Evolutionary conservation across 306 rosid species (phyloP), one percentile per base, ranked within the genome.

Genomic region (Carpinus fangiana): DNA sequence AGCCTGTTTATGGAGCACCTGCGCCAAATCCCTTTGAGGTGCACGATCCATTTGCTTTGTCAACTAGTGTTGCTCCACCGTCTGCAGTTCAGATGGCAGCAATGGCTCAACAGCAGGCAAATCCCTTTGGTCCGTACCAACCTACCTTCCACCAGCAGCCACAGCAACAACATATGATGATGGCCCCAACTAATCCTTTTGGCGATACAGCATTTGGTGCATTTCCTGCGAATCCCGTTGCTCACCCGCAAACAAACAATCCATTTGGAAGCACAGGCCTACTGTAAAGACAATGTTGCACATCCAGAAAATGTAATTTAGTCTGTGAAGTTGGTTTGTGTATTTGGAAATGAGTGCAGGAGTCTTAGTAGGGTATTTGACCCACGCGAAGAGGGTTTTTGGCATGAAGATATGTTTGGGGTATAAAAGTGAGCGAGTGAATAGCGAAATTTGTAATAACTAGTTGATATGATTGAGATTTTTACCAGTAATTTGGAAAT

Each of bases 1-100:
- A 96, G 84, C 96, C 98, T 0, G 90, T 87, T 65, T 96, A 96
- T 62, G 99, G 99, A 75, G 82, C 88, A 70, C 92, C 98, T 0
- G 93, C 98, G 21, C 99, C 96, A 3, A 96, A 96, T 82, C 99
- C 99, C 36, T 96, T 96, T 43, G 97, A 91, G 88, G 89, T 89
- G 70, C 98, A 89, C 5, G 98, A 96, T 81, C 98, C 98, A 18
- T 96, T 96, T 83, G 87, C 91, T 45, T 75, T 89, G 65, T 93
- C 99, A 61, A 89, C 78, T 76, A 79, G 73, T 70, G 45, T 93
- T 54, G 87, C 93, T 65, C 90, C 99, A 26, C 92, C 97, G 0
- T 70, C 88, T 0, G 67, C 87, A 0, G 96, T 95, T 36, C 99
- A 93, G 84, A 93, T 96, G 93, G 90, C 91, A 0, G 82, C 88